These are phyloP conservation scores for Thelonectria olida DNA, from an alignment of 2,329 filamentous ascomycete genomes.

Conservation along the genomic window DNA sequence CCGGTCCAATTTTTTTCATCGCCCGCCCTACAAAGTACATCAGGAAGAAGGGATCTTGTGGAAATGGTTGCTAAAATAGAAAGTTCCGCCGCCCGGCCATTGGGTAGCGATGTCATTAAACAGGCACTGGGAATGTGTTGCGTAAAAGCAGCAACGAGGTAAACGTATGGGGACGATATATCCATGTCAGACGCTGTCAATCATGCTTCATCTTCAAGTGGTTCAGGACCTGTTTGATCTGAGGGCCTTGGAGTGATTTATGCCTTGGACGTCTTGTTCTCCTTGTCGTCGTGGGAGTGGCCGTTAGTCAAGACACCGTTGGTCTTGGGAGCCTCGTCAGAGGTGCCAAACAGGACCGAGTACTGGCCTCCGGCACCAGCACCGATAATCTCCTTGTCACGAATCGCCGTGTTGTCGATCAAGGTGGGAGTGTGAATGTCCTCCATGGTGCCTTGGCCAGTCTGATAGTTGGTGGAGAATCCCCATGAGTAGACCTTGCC, in stretches of 20 bases:
- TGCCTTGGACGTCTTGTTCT: conserved; percentile 22
- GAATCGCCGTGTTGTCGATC: conserved; percentile 86
- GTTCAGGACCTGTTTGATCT: too few relatives aligned
- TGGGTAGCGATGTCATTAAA: conserved; percentile 15
- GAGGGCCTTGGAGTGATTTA: conserved; percentile 1
- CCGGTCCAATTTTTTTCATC: conserved; percentile 10
- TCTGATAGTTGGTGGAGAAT: conserved; percentile 83
- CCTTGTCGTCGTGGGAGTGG: conserved; percentile 27
- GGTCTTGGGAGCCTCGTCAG: conserved; percentile 41
- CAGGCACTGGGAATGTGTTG: conserved; percentile 11
- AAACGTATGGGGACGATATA: too few relatives aligned
- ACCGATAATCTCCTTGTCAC: conserved; percentile 76
- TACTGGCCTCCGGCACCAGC: conserved; percentile 92
- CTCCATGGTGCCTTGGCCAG: conserved; percentile 79
- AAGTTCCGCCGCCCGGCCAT: neutral
- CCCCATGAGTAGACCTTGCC: conserved; percentile 83
- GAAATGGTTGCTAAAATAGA: neutral
- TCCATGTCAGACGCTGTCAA: too few relatives aligned
- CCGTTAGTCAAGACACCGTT: conserved; percentile 44
- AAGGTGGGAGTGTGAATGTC: conserved; percentile 80
- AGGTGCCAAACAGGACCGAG: conserved; percentile 66
- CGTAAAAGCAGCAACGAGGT: conserved; percentile 11
- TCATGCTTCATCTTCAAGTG: too few relatives aligned
- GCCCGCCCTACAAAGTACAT: neutral
- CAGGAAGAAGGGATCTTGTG: conserved; percentile 8